Evolutionary conservation across 768 basidiomycete species (phyloP).

Genomic region (Pisolithus albus): DNA sequence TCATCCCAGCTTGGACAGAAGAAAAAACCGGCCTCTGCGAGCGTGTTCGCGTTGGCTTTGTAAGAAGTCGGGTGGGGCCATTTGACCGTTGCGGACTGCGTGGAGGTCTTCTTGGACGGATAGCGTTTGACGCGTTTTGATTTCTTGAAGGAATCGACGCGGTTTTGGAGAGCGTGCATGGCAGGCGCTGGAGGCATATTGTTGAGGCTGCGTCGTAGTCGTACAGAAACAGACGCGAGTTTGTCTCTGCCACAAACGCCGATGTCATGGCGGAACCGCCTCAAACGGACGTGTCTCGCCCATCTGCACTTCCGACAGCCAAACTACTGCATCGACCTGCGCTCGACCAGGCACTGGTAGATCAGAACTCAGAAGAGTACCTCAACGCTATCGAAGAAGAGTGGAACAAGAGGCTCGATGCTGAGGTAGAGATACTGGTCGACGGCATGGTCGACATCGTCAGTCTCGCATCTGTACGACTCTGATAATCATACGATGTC

Average conservation of each 20-base stretch:
- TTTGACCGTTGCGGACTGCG: constrained; percentile 42
- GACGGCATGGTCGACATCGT: constrained; percentile 92
- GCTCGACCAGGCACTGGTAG: constrained; percentile 45
- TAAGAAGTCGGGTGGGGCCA: constrained; percentile 73
- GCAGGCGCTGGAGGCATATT: constrained; percentile 3
- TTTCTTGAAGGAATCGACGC: constrained; percentile 65
- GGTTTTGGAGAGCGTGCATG: constrained; percentile 51
- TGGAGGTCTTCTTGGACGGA: constrained; percentile 38
- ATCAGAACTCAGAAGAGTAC: constrained; percentile 73
- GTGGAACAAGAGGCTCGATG: constrained; percentile 89
- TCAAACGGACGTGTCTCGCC: constrained; percentile 83
- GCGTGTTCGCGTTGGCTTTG: constrained; percentile 60
- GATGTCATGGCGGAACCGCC: constrained; percentile 46
- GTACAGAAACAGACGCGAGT: no score
- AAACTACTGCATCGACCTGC: constrained; percentile 46
- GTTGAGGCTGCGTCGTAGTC: no score
- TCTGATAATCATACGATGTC: neutral
- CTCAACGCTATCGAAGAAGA: constrained; percentile 81
- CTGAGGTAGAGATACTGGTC: constrained; percentile 78
- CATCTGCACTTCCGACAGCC: constrained; percentile 77
- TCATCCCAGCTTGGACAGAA: constrained; percentile 63
- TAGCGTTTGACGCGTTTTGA: constrained; percentile 50
- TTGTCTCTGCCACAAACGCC: neutral
- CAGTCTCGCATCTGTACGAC: constrained; percentile 69
- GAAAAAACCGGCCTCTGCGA: constrained; percentile 90